Percentiles rank a stretch among this genome's conserved stretches.
phyloP scores from a whole-genome alignment of 805 yeast genomes.

The Metschnikowia sp. region DNA sequence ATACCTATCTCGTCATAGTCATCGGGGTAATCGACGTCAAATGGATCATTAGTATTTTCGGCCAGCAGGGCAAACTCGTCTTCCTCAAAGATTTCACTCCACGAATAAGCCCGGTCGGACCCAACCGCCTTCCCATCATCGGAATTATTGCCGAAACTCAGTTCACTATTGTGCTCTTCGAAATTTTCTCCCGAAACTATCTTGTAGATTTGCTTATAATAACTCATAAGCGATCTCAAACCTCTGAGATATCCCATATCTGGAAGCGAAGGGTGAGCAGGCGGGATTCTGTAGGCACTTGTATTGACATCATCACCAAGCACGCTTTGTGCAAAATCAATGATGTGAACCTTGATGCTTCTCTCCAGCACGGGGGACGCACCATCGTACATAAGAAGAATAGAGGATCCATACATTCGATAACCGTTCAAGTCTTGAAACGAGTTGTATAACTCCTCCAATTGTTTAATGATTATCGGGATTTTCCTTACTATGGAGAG shows the following conservation, averaged over 20 bases:
- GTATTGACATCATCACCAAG: slow-evolving; percentile 46
- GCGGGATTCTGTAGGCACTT: slow-evolving; percentile 56
- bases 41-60: slow-evolving; percentile 11
- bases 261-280: slow-evolving; percentile 55
- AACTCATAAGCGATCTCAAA: slow-evolving; percentile 62
- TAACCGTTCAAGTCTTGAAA: slow-evolving; percentile 64
- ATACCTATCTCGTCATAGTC: slow-evolving; percentile 14
- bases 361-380: slow-evolving; percentile 17
- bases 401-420: slow-evolving; percentile 87
- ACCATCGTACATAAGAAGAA: slow-evolving; percentile 88
- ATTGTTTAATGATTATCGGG: slow-evolving; percentile 58
- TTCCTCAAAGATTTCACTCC: slow-evolving; percentile 14
- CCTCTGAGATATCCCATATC: slow-evolving; percentile 90
- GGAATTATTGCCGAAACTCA: background rate
- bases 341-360: slow-evolving; percentile 57
- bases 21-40: slow-evolving; percentile 9
- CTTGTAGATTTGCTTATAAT: slow-evolving; percentile 59
- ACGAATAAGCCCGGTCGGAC: slow-evolving; percentile 3
- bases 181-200: slow-evolving; percentile 41
- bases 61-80: slow-evolving; percentile 4
- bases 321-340: slow-evolving; percentile 94
- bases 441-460: slow-evolving; percentile 55
- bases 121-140: background rate
- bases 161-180: slow-evolving; percentile 12
- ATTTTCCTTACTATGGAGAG: slow-evolving; percentile 63